phyloP scores from a whole-genome alignment of 441 rosid species.

The Kokia cookei region DNA sequence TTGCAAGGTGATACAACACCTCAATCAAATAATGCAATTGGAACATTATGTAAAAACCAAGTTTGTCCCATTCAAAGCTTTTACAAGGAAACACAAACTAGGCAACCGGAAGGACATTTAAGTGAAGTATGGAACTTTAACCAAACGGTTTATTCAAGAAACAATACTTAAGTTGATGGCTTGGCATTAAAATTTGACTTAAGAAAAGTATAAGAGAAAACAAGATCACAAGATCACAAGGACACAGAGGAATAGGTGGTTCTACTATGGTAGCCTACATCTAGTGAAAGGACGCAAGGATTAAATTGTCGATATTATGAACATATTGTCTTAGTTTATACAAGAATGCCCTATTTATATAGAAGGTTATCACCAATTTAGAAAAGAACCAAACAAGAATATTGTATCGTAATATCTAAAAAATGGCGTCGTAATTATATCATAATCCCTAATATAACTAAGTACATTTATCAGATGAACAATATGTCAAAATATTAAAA shows the following conservation, averaged over 20 bases:
- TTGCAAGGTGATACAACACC: not conserved
- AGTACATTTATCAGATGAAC: not conserved
- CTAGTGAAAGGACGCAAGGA: not conserved
- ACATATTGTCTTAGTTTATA: not conserved
- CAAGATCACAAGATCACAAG: not conserved
- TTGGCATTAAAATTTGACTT: not conserved
- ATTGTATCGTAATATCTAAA: not conserved
- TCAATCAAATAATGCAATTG: not conserved
- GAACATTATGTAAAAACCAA: not conserved
- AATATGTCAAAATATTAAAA: not conserved
- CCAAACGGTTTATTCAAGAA: not conserved
- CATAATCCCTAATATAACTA: not conserved
- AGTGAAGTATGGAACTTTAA: not conserved
- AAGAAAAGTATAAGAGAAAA: not conserved
- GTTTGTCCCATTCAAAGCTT: not conserved
- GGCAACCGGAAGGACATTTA: not conserved
- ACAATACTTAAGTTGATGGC: not conserved
- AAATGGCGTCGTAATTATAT: not conserved
- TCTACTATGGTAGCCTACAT: not conserved
- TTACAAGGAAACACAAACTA: not conserved
- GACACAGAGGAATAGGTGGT: not conserved
- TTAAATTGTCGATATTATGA: not conserved
- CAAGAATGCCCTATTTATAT: not conserved
- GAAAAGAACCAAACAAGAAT: not conserved
- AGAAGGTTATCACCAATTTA: not conserved